These are phyloP conservation scores for Coemansia sp. DNA, from an alignment of 192 early-diverging fungal genomes.

Conservation along the genomic window DNA sequence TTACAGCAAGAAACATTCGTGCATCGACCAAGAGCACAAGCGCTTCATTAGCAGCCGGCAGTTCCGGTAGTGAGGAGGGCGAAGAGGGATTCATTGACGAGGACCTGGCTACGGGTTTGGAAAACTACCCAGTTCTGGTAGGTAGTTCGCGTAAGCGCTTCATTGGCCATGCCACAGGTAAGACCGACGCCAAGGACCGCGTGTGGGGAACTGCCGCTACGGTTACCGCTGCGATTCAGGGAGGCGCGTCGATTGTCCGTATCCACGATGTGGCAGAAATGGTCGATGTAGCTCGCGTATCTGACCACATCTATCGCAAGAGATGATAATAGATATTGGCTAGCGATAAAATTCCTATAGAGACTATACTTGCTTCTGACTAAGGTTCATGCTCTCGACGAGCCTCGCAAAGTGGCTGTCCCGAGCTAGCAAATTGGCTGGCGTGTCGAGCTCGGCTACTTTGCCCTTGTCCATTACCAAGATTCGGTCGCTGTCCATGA, in stretches of 20 bases:
- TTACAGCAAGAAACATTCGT: slow-evolving; percentile 40
- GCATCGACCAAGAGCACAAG: slow-evolving; percentile 8
- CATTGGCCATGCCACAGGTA: slow-evolving; percentile 73
- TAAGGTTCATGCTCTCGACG: slow-evolving; percentile 13
- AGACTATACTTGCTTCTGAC: not conserved
- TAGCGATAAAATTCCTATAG: not conserved
- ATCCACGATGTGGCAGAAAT: slow-evolving; percentile 97
- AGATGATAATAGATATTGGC: not conserved
- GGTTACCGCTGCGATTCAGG: slow-evolving; percentile 74
- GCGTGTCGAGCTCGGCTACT: slow-evolving; percentile 34
- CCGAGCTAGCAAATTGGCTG: slow-evolving; percentile 4
- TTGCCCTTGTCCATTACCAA: slow-evolving; percentile 54
- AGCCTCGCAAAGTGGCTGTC: slow-evolving; percentile 9
- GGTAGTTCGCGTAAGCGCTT: slow-evolving; percentile 92
- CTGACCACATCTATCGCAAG: slow-evolving; percentile 66
- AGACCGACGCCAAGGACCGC: slow-evolving; percentile 67
- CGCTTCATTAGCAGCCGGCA: not conserved
- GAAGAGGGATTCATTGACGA: slow-evolving; percentile 49
- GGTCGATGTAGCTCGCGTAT: slow-evolving; percentile 79
- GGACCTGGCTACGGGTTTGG: slow-evolving; percentile 46
- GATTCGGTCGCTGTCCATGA: slow-evolving; percentile 60
- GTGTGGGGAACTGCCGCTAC: slow-evolving; percentile 90
- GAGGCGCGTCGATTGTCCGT: slow-evolving; percentile 78
- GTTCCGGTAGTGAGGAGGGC: slow-evolving; percentile 9
- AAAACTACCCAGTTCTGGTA: slow-evolving; percentile 75